Base-by-base conservation (phyloP, 2,329 filamentous ascomycete species). In the Graphium sp. region DNA sequence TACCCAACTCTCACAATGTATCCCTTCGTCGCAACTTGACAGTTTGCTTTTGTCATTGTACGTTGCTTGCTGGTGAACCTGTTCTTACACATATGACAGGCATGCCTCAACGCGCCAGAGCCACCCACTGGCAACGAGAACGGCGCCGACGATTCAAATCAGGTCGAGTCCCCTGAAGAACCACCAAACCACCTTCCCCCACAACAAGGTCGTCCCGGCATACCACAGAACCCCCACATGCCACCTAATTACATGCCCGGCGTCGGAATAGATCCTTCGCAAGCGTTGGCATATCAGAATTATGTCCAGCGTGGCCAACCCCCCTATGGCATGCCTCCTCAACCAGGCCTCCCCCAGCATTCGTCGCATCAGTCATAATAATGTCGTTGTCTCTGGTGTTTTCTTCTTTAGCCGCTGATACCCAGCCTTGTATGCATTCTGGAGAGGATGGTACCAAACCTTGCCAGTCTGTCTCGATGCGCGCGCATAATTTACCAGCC, bases 61-160 rank as follows among this genome's bases (percentile, higher is more conserved):
- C n/a, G n/a, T n/a, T n/a, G n/a, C n/a, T n/a, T n/a, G n/a, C n/a
- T n/a, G n/a, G n/a, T n/a, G n/a, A 13, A 20, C 14, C 22, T 7
- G 15, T 18, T 16, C 38, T 30, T 38, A 13, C 13, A 12, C 10
- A n/a, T 17, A 9, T 15, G 31, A n/a, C 42, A 95, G 87, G 85
- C 89, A 29, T 98, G 89, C 50, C 59, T 98, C 35, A 98, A 98
- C 52, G 89, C 89, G 13, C 89, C 89, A 23, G 89, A 98, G 53
- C 85, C 87, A 28, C 65, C 75, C 15, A 69, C 74, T 19, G 80
- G 80, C 45, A 74, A 73, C 44, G 82, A 92, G 48, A 84, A 84
- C 42, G 79, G 79, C 29, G 76, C 81, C 36, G 78, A 85, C 38
- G 76, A 78, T 38, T 56, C 62, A 37, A 77, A 79, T 41, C 71